Base-by-base conservation (phyloP, 2,329 filamentous ascomycete genomes). In the Clonostachys chloroleuca region DNA sequence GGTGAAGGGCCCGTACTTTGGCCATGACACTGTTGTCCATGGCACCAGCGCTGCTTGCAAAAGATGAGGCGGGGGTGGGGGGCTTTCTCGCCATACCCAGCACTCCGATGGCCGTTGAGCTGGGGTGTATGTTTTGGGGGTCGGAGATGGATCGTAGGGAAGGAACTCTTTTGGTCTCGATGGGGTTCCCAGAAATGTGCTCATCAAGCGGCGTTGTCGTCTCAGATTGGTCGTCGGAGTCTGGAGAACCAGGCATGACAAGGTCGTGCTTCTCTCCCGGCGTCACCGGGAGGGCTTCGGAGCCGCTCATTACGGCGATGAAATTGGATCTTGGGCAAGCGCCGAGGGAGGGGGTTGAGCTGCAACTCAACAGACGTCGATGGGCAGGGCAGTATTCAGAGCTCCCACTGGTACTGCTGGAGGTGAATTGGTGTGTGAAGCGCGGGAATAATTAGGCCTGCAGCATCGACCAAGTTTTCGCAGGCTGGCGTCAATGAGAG, bases 71-170 rank as follows among this genome's bases (percentile, higher is more conserved):
- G 13, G 68, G 67, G 33, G 44, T 44, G 17, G 68, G 61, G 4
- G 80, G 81, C 43, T 78, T 73, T 49, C 82, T 72, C 5, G 79
- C 81, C 54, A 70, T 80, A 64, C 85, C 90, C 58, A 96, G 72
- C 49, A 88, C 80, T 39, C 90, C 90, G 5, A 92, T 73, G 39
- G 89, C 84, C 30, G 87, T 94, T n/a, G 91, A 96, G n/a, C 84
- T 91, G 7, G 86, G 71, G 47, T 81, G 89, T 82, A 95, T 91
- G 47, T 69, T 72, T 53, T 74, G 69, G 17, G 83, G 70, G 44
- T 84, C 80, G 46, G 83, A 82, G 17, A 79, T 66, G 42, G 81
- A 79, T 55, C 83, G 79, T 40, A 83, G 64, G 6, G 81, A 80
- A 17, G 81, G 75, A 49, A 84, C 59, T 63, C 82, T 67, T 62